Percentiles rank a stretch among this genome's conserved stretches.
phyloP scores from a whole-genome alignment of 108 stramenopile genomes.

The Stephanodiscus triporus region DNA sequence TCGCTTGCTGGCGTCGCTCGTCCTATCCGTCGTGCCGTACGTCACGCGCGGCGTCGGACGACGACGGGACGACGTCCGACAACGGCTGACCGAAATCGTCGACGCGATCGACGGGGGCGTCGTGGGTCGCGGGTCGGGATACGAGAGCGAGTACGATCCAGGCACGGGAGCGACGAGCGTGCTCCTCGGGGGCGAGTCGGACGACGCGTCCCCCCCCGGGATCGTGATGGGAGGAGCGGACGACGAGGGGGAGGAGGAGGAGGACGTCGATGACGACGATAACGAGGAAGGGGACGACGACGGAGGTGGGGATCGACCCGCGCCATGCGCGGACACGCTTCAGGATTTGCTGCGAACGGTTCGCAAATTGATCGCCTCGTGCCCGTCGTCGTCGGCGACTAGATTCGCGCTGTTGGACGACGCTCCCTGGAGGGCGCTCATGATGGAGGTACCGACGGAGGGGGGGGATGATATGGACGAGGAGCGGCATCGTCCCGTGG shows the following conservation, averaged over 20 bases:
- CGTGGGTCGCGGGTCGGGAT: constrained; percentile 21
- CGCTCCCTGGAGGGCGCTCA: constrained; percentile 75
- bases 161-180: constrained; percentile 62
- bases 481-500: neutral
- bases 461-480: constrained; percentile 15
- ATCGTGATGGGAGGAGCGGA: constrained; percentile 60
- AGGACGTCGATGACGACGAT: constrained; percentile 63
- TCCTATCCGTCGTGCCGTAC: constrained; percentile 73
- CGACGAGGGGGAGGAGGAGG: constrained; percentile 60
- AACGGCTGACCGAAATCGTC: constrained; percentile 32
- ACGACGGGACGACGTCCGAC: constrained; percentile 6
- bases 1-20: constrained; percentile 52
- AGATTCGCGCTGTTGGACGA: constrained; percentile 64
- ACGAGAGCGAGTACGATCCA: constrained; percentile 71
- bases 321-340: constrained; percentile 72
- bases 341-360: constrained; percentile 77
- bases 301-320: constrained; percentile 56
- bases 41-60: constrained; percentile 41
- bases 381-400: constrained; percentile 23
- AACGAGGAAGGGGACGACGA: constrained; percentile 67
- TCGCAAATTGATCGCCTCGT: constrained; percentile 30
- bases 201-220: constrained; percentile 25
- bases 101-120: constrained; percentile 39
- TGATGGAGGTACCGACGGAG: constrained; percentile 15
- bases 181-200: constrained; percentile 63